Evolutionary conservation across 805 yeast species (phyloP).

Genomic region (Pichia rugopelliculosa): DNA sequence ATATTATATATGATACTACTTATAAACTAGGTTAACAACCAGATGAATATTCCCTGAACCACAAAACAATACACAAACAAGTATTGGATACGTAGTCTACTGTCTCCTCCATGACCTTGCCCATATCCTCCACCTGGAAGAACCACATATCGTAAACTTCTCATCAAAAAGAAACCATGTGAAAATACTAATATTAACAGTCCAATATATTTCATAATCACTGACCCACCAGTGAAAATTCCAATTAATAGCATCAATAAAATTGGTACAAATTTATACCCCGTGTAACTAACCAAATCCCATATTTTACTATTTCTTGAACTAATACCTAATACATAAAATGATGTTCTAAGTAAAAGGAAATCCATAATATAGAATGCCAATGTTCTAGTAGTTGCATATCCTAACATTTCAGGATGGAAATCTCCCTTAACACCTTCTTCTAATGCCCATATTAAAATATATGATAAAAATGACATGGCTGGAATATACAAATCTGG

Average conservation of each 20-base stretch:
- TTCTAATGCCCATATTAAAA: conserved; percentile 72
- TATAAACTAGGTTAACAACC: conserved; percentile 47
- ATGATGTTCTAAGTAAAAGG: conserved; percentile 65
- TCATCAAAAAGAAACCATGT: conserved; percentile 58
- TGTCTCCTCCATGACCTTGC: conserved; percentile 45
- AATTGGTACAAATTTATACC: conserved; percentile 87
- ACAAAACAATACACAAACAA: conserved; percentile 78
- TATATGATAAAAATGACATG: conserved; percentile 87
- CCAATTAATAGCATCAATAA: conserved; percentile 49
- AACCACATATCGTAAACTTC: conserved; percentile 62
- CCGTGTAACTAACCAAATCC: conserved; percentile 84
- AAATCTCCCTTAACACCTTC: conserved; percentile 85
- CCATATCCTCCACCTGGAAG: conserved; percentile 45
- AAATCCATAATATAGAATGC: conserved; percentile 79
- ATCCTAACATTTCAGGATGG: conserved; percentile 89
- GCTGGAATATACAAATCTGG: conserved; percentile 95
- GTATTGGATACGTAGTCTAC: conserved; percentile 77
- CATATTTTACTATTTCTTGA: conserved; percentile 48
- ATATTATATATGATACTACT: too few relatives aligned
- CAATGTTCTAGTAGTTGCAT: conserved; percentile 75
- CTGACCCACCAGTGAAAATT: conserved; percentile 27
- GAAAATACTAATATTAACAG: conserved; percentile 43
- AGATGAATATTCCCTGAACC: conserved; percentile 67
- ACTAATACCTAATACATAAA: conserved; percentile 68
- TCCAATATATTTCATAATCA: conserved; percentile 29